Conservation (phyloP, 495 filamentous ascomycete species). For the Podospora anserina region DNA sequence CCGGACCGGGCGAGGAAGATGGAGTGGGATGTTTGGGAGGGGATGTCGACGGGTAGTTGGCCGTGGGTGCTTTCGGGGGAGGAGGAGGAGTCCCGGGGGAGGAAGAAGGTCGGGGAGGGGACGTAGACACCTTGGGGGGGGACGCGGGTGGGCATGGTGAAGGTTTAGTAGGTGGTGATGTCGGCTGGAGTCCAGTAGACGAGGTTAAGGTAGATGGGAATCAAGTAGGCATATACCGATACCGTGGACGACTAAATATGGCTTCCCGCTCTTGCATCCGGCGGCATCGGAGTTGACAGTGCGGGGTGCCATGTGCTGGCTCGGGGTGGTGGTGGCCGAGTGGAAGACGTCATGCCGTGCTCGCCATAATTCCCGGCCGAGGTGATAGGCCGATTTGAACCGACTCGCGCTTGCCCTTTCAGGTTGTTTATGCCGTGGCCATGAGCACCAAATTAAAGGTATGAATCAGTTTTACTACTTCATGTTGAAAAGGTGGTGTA, state of each 20-base stretch:
- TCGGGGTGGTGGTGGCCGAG: not conserved
- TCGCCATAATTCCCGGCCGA: not conserved
- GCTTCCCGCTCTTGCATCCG: not conserved
- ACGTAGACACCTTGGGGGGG: constrained; percentile 45
- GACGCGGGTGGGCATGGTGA: constrained; percentile 11
- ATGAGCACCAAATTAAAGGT: too few species aligned
- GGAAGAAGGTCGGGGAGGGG: constrained; percentile 47
- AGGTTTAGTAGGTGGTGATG: not conserved
- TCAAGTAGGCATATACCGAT: not conserved
- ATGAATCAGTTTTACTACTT: too few species aligned
- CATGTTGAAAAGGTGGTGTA: too few species aligned
- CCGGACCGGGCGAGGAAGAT: constrained; percentile 61
- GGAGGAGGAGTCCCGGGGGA: not conserved
- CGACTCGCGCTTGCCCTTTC: too few species aligned
- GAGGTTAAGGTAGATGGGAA: not conserved
- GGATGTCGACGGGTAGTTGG: constrained; percentile 46
- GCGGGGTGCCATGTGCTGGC: not conserved
- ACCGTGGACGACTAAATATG: not conserved
- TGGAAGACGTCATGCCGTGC: not conserved
- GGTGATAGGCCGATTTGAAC: too few species aligned
- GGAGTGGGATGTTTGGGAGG: constrained; percentile 56
- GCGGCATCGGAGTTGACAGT: not conserved
- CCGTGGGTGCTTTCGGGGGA: not conserved
- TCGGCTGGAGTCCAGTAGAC: not conserved
- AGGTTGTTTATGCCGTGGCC: too few species aligned